Conservation (phyloP, 2,329 filamentous ascomycete species). For the Ophiostoma himal-ulmi region DNA sequence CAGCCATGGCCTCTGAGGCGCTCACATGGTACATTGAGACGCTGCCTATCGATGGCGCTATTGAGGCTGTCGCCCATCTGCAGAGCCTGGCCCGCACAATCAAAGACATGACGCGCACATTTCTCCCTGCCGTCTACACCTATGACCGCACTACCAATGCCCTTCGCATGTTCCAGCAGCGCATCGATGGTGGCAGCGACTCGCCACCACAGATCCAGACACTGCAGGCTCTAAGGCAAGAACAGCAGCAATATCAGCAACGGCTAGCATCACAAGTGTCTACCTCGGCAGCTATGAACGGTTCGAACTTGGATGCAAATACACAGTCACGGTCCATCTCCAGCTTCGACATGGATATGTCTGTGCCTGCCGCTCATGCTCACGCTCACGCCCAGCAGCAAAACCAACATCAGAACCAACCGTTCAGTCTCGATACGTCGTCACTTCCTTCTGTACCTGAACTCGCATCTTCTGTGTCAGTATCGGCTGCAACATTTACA, state of each 20-base stretch:
- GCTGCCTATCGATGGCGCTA: slow-evolving; percentile 21
- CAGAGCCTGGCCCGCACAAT: slow-evolving; percentile 20
- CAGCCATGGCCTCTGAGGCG: slow-evolving; percentile 20
- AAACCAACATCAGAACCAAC: background rate
- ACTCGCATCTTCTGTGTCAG: background rate
- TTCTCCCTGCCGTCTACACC: slow-evolving; percentile 16
- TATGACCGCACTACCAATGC: slow-evolving; percentile 17
- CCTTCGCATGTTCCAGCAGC: slow-evolving; percentile 18
- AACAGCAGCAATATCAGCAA: slow-evolving; percentile 11
- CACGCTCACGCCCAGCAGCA: background rate
- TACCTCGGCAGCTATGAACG: background rate
- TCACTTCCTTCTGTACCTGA: background rate
- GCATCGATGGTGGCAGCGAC: slow-evolving; percentile 16
- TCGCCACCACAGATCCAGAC: background rate
- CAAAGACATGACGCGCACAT: slow-evolving; percentile 22
- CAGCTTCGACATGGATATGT: background rate
- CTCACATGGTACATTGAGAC: slow-evolving; percentile 20
- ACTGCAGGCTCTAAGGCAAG: background rate
- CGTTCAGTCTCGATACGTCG: background rate
- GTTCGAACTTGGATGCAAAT: background rate
- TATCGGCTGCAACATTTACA: background rate
- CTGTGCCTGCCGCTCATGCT: background rate
- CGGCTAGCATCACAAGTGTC: background rate
- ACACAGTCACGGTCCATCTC: background rate
- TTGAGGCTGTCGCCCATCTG: slow-evolving; percentile 20